Conservation (phyloP, 192 early-diverging fungal genomes). For the Entrophospora sp. region DNA sequence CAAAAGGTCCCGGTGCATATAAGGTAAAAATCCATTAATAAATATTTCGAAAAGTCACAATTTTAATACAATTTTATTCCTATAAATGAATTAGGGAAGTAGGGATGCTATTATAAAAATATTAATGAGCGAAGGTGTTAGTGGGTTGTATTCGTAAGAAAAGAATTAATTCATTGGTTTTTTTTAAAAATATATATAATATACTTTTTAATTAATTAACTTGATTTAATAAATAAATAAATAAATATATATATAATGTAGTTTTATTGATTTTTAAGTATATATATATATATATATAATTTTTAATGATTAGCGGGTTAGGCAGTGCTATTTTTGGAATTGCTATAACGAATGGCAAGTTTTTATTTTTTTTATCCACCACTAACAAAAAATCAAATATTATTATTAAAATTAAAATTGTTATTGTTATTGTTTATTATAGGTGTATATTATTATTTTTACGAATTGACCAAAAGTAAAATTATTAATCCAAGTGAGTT, state of each 20-base stretch:
- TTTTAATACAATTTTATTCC: not conserved
- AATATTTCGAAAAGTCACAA: too few species aligned
- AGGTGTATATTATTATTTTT: conserved; percentile 72
- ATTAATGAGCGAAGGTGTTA: conserved; percentile 75
- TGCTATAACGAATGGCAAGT: conserved; percentile 81
- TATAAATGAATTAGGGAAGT: conserved; percentile 32
- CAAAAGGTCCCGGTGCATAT: conserved; percentile 49
- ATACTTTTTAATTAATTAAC: not conserved
- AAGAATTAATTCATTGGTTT: too few species aligned
- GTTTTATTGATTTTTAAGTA: too few species aligned
- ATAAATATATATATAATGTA: too few species aligned
- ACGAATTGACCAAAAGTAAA: conserved; percentile 78
- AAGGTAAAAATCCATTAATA: conserved; percentile 35
- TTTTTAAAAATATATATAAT: not conserved
- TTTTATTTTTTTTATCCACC: too few species aligned
- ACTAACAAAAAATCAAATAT: not conserved
- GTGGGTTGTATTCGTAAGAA: conserved; percentile 82
- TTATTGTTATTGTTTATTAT: not conserved
- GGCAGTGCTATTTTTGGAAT: conserved; percentile 94
- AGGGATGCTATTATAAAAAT: conserved; percentile 82
- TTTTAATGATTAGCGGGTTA: conserved; percentile 59
- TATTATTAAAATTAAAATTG: not conserved
- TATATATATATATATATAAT: not conserved
- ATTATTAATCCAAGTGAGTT: conserved; percentile 60
- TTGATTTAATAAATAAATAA: not conserved